phyloP scores from a whole-genome alignment of 1,139 yeast genomes.

The Blastobotrys malaysiensis region DNA sequence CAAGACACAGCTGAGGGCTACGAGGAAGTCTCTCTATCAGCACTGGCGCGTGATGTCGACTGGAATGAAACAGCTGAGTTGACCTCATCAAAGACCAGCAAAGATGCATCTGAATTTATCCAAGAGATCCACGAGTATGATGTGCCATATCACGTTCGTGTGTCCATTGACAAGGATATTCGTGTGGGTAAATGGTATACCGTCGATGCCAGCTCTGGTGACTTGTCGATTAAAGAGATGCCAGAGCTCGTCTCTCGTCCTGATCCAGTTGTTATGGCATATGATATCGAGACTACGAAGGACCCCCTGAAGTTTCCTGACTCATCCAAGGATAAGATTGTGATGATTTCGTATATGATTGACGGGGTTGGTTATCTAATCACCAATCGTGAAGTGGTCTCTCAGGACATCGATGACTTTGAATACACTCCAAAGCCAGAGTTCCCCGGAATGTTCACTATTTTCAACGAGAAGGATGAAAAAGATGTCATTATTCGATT shows the following conservation, averaged over 20 bases:
- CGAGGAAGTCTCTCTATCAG: slow-evolving; percentile 44
- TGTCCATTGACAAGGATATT: slow-evolving; percentile 77
- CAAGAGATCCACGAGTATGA: slow-evolving; percentile 89
- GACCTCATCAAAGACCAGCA: slow-evolving; percentile 1
- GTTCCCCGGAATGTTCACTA: slow-evolving; percentile 82
- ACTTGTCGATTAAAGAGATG: slow-evolving; percentile 53
- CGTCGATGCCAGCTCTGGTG: slow-evolving; percentile 60
- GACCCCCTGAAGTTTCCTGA: slow-evolving; percentile 96
- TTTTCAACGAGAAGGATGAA: slow-evolving; percentile 88
- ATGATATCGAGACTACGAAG: slow-evolving; percentile 96
- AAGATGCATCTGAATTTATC: slow-evolving; percentile 59
- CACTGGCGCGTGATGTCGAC: slow-evolving; percentile 19
- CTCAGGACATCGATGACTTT: slow-evolving; percentile 92
- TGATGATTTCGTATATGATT: slow-evolving; percentile 99
- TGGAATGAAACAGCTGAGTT: slow-evolving; percentile 17
- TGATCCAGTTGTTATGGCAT: slow-evolving; percentile 94
- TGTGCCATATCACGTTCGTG: slow-evolving; percentile 95
- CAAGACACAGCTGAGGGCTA: slow-evolving; percentile 69
- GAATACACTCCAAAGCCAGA: slow-evolving; percentile 98
- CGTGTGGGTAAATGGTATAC: slow-evolving; percentile 96
- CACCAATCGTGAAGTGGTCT: slow-evolving; percentile 89
- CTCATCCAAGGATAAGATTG: slow-evolving; percentile 83
- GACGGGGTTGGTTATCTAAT: slow-evolving; percentile 95
- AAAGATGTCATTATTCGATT: slow-evolving; percentile 66
- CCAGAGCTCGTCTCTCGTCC: slow-evolving; percentile 85